A percentile compares a stretch with the other conserved stretches of the same genome.
These are phyloP conservation scores for Dactylellina cionopaga DNA, from an alignment of 2,329 filamentous ascomycete genomes.

Conservation along the genomic window DNA sequence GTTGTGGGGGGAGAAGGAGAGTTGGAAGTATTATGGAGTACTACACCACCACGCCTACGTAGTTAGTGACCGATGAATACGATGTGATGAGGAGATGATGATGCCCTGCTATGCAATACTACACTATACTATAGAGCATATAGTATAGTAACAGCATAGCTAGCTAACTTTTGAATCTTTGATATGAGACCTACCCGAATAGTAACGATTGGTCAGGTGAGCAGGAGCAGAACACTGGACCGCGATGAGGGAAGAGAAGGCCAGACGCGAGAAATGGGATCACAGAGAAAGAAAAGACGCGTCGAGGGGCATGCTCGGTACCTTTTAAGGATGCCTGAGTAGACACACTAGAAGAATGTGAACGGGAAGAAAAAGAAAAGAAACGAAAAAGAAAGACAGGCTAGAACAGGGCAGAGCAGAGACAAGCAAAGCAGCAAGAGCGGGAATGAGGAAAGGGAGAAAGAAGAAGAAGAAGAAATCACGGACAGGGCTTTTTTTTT, in stretches of 20 bases:
- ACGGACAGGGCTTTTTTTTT: slow-evolving; percentile 4
- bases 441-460: not conserved
- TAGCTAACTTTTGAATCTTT: too few species aligned
- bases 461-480: not conserved
- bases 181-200: too few species aligned
- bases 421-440: not conserved
- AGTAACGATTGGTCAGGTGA: not conserved
- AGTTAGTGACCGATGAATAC: too few species aligned
- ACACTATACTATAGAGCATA: too few species aligned
- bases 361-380: not conserved
- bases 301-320: slow-evolving; percentile 23
- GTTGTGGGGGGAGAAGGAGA: too few species aligned
- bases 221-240: not conserved
- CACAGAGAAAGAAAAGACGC: slow-evolving; percentile 45
- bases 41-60: too few species aligned
- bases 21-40: too few species aligned
- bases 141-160: too few species aligned
- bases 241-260: not conserved
- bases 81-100: too few species aligned
- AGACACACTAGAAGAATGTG: slow-evolving; percentile 16
- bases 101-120: too few species aligned
- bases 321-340: slow-evolving; percentile 26
- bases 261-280: slow-evolving; percentile 31
- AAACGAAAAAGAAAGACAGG: not conserved
- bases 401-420: too few species aligned